Percentiles rank a stretch among this genome's conserved stretches.
These are phyloP conservation scores for Blastocystis sp. DNA, from an alignment of 352 stramenopile genomes.

Conservation along the genomic window DNA sequence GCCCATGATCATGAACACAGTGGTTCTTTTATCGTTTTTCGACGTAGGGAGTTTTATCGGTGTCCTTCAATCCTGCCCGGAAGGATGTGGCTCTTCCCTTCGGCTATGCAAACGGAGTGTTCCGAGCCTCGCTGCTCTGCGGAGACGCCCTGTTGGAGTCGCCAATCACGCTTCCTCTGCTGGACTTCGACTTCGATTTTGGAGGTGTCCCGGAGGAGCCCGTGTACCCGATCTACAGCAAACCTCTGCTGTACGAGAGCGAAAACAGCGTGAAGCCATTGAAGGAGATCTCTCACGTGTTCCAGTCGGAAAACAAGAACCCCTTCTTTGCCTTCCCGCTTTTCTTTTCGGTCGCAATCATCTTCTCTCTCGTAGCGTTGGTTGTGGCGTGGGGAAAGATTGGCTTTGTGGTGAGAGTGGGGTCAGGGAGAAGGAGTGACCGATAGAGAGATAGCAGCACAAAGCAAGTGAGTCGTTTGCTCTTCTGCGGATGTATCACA, in stretches of 20 bases:
- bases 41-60: background rate
- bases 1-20: background rate
- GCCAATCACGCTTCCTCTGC: background rate
- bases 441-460: background rate
- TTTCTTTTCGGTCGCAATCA: background rate
- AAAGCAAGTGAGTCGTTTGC: background rate
- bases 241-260: constrained; percentile 52
- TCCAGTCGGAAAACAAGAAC: constrained; percentile 34
- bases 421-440: background rate
- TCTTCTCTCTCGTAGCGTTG: background rate
- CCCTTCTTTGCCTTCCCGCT: constrained; percentile 39
- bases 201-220: background rate
- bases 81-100: background rate
- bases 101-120: background rate
- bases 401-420: background rate
- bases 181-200: background rate
- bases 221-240: constrained; percentile 47
- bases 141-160: background rate
- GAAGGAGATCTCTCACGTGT: constrained; percentile 57
- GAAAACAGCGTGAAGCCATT: constrained; percentile 37
- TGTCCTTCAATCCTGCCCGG: background rate
- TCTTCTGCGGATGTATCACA: constrained; percentile 21
- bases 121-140: background rate
- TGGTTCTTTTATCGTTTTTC: background rate
- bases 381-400: background rate